Evolutionary conservation across 495 filamentous ascomycete species (phyloP), one percentile per base, ranked within the genome.

Genomic region (Aspergillus olivimuriae): DNA sequence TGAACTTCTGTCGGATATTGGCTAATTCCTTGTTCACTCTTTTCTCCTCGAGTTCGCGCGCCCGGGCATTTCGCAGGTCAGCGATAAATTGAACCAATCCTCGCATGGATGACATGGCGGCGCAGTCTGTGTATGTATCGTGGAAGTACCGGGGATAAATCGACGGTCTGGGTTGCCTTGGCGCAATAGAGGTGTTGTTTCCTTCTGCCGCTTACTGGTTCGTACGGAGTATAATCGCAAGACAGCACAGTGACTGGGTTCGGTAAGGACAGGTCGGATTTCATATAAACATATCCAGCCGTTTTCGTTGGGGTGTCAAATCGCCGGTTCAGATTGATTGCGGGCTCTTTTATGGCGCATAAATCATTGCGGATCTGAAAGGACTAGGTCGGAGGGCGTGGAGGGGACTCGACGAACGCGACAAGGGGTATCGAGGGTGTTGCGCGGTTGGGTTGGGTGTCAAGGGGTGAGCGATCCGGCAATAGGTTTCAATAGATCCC

Each of bases 21-120:
- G 94, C 94, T 58, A 97, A 72, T 70, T 99, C 94, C 67, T 99
- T 99, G 63, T 99, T 99, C 62, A 99, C 96, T 52, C 94, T 76
- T 70, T 99, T 99, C 71, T 99, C 94, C 62, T 99, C 94, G 47
- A 99, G 68, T 60, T 99, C 94, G 31, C 94, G 78, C 16, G 94
- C 94, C 57, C 94, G 74, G 21, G 94, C 94, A 63, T 97, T 97
- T 51, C 94, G 76, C 49, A 99, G 65, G 63, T 99, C 94, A 44
- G 94, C 94, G 57, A 99, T 97, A 73, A 99, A 99, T 65, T 95
- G 91, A 20, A 97, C 92, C 46, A 99, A 74, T 12, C 92, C 84
- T 72, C 71, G 82, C 86, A 90, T 90, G 42, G 87, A 87, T 34
- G 84, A 80, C 68, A 72, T 72, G 43, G 17, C 52, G 39, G 24